These are phyloP conservation scores for Leersia perrieri DNA, from an alignment of 176 grass and related monocot genomes.

Conservation along the genomic window DNA sequence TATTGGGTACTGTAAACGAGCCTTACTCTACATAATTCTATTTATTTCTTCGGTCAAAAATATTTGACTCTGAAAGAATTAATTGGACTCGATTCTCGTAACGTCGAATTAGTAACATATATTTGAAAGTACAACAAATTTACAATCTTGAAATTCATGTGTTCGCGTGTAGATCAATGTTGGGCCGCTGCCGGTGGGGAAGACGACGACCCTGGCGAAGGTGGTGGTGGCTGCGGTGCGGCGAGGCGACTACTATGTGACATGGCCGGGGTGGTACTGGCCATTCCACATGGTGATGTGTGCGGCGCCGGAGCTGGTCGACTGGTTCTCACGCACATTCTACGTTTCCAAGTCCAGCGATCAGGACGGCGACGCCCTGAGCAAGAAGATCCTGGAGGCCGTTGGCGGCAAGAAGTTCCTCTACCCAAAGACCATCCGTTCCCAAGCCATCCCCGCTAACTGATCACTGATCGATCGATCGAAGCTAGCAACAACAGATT, in stretches of 20 bases:
- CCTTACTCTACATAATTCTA: too few species aligned
- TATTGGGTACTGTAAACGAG: too few species aligned
- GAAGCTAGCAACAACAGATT: not conserved
- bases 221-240: constrained; percentile 65
- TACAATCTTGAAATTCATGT: too few species aligned
- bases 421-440: constrained; percentile 46
- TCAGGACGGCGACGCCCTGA: constrained; percentile 41
- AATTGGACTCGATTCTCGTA: too few species aligned
- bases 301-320: constrained; percentile 63
- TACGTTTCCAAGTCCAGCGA: constrained; percentile 53
- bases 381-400: constrained; percentile 65
- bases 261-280: constrained; percentile 84
- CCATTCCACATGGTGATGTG: constrained; percentile 83
- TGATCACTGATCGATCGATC: not conserved
- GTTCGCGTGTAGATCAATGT: constrained; percentile 46
- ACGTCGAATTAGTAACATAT: too few species aligned
- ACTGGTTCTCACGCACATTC: constrained; percentile 67
- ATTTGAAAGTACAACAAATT: too few species aligned
- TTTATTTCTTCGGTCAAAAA: too few species aligned
- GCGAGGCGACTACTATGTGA: constrained; percentile 56
- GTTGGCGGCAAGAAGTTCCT: constrained; percentile 60
- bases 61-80: too few species aligned
- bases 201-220: constrained; percentile 54
- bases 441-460: constrained; percentile 11
- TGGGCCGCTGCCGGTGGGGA: constrained; percentile 61